Conservation (phyloP, 2,329 filamentous ascomycete genomes). For the Emergomyces orientalis region DNA sequence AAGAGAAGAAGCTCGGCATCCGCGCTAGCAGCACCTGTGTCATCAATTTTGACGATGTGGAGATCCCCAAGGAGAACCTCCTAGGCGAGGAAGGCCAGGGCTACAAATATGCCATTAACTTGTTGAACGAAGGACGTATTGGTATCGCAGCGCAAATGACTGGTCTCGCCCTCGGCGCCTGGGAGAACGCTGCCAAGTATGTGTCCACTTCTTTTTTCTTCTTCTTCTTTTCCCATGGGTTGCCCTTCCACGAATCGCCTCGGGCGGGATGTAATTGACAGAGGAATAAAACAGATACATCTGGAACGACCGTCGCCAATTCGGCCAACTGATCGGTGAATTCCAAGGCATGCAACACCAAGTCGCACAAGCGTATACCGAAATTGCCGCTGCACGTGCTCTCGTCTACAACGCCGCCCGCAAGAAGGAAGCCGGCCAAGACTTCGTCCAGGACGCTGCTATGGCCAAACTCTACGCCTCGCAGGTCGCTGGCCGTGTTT, state of each 20-base stretch:
- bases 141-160: constrained; percentile 99
- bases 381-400: constrained; percentile 82
- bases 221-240: background rate
- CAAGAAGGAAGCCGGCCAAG: constrained; percentile 94
- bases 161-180: constrained; percentile 84
- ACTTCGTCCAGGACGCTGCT: constrained; percentile 90
- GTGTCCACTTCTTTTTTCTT: constrained; percentile 16
- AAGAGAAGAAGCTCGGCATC: constrained; percentile 99
- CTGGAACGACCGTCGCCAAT: constrained; percentile 98
- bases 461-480: constrained; percentile 97
- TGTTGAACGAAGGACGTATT: constrained; percentile 94
- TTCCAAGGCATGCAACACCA: constrained; percentile 99
- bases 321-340: constrained; percentile 83
- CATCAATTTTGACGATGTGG: constrained; percentile 92
- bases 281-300: constrained; percentile 54
- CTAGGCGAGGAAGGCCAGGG: constrained; percentile 82
- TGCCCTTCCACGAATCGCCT: background rate
- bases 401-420: constrained; percentile 92
- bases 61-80: constrained; percentile 78
- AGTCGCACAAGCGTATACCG: constrained; percentile 88
- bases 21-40: constrained; percentile 93
- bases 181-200: constrained; percentile 80
- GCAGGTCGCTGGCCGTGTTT: constrained; percentile 82
- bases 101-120: constrained; percentile 93
- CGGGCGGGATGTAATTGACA: background rate